phyloP scores from a whole-genome alignment of 179 eudicot genomes.

The Carnegiea gigantea region DNA sequence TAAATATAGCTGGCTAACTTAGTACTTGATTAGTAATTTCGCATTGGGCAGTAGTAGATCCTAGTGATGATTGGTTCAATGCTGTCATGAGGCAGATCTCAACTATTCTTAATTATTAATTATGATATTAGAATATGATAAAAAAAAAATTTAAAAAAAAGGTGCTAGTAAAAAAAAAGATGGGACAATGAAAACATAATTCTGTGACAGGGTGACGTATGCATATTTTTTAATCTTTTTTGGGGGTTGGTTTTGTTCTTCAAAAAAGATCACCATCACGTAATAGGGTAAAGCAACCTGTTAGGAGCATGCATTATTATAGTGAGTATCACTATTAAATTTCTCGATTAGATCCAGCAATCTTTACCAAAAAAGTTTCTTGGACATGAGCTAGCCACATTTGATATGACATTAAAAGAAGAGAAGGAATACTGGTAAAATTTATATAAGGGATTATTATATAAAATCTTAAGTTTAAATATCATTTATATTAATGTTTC shows the following conservation, averaged over 20 bases:
- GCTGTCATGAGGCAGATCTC: not conserved
- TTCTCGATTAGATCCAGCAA: not conserved
- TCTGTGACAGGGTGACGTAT: not conserved
- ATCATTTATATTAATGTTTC: no score
- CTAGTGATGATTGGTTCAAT: no score
- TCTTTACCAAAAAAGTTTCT: not conserved
- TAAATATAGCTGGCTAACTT: no score
- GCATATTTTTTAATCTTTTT: not conserved
- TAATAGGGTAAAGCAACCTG: not conserved
- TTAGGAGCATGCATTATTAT: not conserved
- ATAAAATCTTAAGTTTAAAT: no score
- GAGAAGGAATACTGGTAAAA: not conserved
- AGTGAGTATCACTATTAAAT: not conserved
- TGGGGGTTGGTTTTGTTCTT: not conserved
- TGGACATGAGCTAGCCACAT: not conserved
- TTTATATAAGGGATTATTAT: no score
- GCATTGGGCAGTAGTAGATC: not conserved
- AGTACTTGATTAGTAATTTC: no score
- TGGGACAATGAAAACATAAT: not conserved
- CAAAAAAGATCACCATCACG: not conserved
- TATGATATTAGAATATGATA: not conserved
- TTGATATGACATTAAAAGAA: constrained; percentile 2
- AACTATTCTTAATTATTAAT: not conserved
- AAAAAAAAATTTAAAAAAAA: not conserved
- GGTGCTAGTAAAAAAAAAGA: not conserved